Evolutionary conservation across 768 basidiomycete genomes (phyloP).

Genomic region (Pulveroboletus sp.): DNA sequence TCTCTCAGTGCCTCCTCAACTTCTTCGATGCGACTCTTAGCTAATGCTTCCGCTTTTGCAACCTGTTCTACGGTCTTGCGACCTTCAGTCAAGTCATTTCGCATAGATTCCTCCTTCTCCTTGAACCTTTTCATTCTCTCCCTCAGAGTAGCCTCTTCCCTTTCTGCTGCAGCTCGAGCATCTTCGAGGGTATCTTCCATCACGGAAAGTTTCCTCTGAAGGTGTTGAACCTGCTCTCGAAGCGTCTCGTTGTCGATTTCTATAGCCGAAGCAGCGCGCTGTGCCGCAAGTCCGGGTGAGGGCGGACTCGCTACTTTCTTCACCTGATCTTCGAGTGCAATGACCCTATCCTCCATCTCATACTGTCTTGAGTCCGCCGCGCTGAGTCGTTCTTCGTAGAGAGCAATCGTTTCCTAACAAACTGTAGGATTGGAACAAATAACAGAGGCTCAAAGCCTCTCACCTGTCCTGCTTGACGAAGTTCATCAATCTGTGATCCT

Average conservation of each 20-base stretch:
- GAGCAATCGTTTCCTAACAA: conserved; percentile 81
- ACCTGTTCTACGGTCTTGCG: conserved; percentile 63
- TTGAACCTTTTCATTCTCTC: conserved; percentile 64
- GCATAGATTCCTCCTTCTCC: conserved; percentile 67
- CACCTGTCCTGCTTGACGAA: conserved; percentile 86
- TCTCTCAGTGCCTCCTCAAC: conserved; percentile 87
- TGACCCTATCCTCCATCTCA: conserved; percentile 67
- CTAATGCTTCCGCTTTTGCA: conserved; percentile 53
- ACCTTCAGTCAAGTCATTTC: conserved; percentile 64
- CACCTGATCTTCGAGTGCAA: conserved; percentile 51
- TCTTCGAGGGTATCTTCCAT: conserved; percentile 89
- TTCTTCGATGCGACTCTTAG: conserved; percentile 70
- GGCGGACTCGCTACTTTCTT: conserved; percentile 28
- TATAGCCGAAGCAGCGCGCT: conserved; percentile 59
- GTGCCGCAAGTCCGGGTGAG: conserved; percentile 33
- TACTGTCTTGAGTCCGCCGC: conserved; percentile 66
- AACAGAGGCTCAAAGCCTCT: conserved; percentile 11
- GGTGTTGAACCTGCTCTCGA: conserved; percentile 82
- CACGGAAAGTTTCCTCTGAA: conserved; percentile 67
- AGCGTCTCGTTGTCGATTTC: conserved; percentile 95
- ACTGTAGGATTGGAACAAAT: not conserved
- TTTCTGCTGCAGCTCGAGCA: conserved; percentile 59
- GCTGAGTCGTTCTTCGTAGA: conserved; percentile 87
- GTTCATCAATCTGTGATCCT: conserved; percentile 70
- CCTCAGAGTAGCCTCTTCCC: conserved; percentile 61